Conservation (phyloP, 352 stramenopile genomes). For the Phytopythium aichiense region DNA sequence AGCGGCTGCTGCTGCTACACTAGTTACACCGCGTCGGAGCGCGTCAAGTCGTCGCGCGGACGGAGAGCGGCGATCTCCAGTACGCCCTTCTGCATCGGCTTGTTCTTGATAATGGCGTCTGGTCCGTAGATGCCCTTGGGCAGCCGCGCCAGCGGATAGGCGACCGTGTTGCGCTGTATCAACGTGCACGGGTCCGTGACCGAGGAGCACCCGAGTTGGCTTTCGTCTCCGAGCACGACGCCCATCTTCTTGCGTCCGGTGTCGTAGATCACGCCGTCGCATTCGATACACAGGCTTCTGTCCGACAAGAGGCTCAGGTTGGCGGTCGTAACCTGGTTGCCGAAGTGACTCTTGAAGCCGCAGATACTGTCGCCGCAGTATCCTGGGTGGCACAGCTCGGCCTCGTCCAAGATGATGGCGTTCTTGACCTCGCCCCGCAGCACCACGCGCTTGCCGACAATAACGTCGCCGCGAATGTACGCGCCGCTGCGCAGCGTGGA, state of each 20-base stretch:
- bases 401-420: conserved; percentile 60
- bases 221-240: conserved; percentile 64
- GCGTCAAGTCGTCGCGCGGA: not conserved
- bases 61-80: conserved; percentile 42
- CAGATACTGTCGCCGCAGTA: conserved; percentile 77
- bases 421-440: conserved; percentile 73
- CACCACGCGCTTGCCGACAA: conserved; percentile 57
- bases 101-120: conserved; percentile 75
- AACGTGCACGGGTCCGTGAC: conserved; percentile 76
- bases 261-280: conserved; percentile 39
- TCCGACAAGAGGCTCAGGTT: conserved; percentile 58
- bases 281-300: conserved; percentile 29
- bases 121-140: conserved; percentile 66
- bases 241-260: conserved; percentile 67
- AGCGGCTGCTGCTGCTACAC: not conserved
- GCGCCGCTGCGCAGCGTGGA: conserved; percentile 56
- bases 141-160: conserved; percentile 65
- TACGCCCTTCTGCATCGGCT: conserved; percentile 66
- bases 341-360: conserved; percentile 76
- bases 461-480: conserved; percentile 67
- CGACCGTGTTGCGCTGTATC: conserved; percentile 47
- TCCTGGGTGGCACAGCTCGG: conserved; percentile 66
- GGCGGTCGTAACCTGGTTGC: conserved; percentile 78
- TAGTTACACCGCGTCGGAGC: not conserved
- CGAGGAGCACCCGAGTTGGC: conserved; percentile 64